Evolutionary conservation across 345 rosid genomes (phyloP), one percentile per base, ranked within the genome.

Genomic region (Gynandropsis gynandra): DNA sequence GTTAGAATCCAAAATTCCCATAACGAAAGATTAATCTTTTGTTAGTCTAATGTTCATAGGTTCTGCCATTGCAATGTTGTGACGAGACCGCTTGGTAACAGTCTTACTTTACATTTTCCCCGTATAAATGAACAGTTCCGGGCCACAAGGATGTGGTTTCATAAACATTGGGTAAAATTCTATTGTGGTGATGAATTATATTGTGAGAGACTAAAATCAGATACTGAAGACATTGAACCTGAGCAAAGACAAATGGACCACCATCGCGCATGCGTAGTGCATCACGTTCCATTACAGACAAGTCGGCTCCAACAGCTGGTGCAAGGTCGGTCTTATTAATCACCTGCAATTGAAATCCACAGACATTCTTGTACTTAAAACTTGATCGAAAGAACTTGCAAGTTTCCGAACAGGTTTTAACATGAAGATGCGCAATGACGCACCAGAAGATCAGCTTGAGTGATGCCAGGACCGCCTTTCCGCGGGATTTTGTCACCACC

Each of bases 271-370:
- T 92, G 48, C 87, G 76, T 17, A 87, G 79, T 10, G 95, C 80
- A 76, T 87, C 98, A 9, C 78, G 72, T 61, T 85, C 93, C 97
- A 92, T 85, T 63, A 87, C 93, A 15, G 65, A 70, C 57, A 87
- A 72, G 67, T 85, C 93, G 1, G 93, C 95, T 19, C 96, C 93
- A 56, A 87, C 82, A 36, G 98, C 95, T 10, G 74, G 56, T 45
- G 98, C 98, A 41, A 87, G 87, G 68, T 92, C 95, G 2, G 98
- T 85, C 77, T 92, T 92, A 71, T 92, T 87, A 62, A 92, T 92
- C 50, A 87, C 96, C 96, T 87, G 64, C 8, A 40, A 47, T 40
- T 31, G 2, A 47, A 8, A 54, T 21, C 37, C 32, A 47, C 52
- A 46, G 33, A 45, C 45, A 46, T 10, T 18, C 40, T 14, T 19